Conservation (phyloP, 2,329 filamentous ascomycete species). For the Cladosporium sp. region DNA sequence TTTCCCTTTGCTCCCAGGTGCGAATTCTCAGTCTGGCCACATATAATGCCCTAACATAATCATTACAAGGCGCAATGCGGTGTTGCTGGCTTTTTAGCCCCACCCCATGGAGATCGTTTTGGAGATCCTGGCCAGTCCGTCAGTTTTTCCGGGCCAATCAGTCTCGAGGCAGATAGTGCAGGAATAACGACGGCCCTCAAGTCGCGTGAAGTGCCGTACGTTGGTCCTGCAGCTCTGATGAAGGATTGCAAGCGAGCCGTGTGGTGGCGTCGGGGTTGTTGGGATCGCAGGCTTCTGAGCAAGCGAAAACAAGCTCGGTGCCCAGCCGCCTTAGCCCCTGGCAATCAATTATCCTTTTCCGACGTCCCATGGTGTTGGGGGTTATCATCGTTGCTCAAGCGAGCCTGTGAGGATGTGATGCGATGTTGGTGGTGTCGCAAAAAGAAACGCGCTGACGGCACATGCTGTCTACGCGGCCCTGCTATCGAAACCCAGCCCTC, state of each 20-base stretch:
- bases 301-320: not conserved
- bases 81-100: not conserved
- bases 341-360: not conserved
- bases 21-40: not conserved
- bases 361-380: not conserved
- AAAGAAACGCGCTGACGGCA: not conserved
- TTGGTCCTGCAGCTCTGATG: not conserved
- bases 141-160: not conserved
- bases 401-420: not conserved
- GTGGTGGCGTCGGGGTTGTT: not conserved
- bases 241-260: not conserved
- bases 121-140: not conserved
- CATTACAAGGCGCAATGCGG: not conserved
- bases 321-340: not conserved
- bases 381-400: not conserved
- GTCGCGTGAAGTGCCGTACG: not conserved
- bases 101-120: not conserved
- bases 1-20: not conserved
- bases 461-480: not conserved
- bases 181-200: not conserved
- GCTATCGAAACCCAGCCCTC: not conserved
- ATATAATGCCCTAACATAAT: not conserved
- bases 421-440: not conserved
- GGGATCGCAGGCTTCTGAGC: not conserved
- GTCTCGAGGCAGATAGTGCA: not conserved